These are phyloP conservation scores for Apiospora phragmitis DNA, from an alignment of 2,329 filamentous ascomycete species.

Conservation along the genomic window DNA sequence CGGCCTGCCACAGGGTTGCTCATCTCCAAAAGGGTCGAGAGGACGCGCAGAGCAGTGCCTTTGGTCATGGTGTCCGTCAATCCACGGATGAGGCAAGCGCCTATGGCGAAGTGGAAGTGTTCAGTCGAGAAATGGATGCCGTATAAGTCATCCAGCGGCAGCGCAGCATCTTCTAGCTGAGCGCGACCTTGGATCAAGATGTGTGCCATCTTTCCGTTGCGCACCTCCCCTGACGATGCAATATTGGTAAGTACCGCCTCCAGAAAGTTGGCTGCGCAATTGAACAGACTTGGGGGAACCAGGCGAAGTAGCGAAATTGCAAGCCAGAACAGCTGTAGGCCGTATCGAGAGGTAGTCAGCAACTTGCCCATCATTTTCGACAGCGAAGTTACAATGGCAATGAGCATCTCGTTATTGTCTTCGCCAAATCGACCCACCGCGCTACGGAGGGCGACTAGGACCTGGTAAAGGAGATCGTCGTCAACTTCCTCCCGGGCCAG, in stretches of 20 bases:
- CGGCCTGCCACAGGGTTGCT: constrained; percentile 38
- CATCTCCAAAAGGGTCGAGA: constrained; percentile 63
- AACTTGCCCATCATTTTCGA: constrained; percentile 73
- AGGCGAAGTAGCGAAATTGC: constrained; percentile 66
- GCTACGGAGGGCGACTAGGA: constrained; percentile 66
- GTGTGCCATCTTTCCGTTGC: constrained; percentile 58
- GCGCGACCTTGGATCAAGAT: constrained; percentile 61
- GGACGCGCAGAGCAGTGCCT: constrained; percentile 56
- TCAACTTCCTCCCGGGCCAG: constrained; percentile 71
- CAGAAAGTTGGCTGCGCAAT: constrained; percentile 64
- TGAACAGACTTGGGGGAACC: constrained; percentile 63
- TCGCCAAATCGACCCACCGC: constrained; percentile 66
- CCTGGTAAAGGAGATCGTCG: constrained; percentile 70
- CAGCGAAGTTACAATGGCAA: constrained; percentile 65
- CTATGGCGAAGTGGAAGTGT: constrained; percentile 68
- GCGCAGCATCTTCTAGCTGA: constrained; percentile 62
- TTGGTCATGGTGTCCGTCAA: constrained; percentile 64
- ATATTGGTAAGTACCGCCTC: constrained; percentile 67
- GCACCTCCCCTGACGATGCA: constrained; percentile 59
- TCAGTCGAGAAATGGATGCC: constrained; percentile 65
- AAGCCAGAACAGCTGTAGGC: constrained; percentile 70
- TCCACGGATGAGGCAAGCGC: constrained; percentile 63
- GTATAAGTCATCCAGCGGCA: constrained; percentile 64
- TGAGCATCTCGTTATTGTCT: constrained; percentile 67
- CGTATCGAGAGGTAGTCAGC: constrained; percentile 65